Evolutionary conservation across 2,329 filamentous ascomycete genomes (phyloP), one percentile per base, ranked within the genome.

Genomic region (Chrysoporthe cubensis): DNA sequence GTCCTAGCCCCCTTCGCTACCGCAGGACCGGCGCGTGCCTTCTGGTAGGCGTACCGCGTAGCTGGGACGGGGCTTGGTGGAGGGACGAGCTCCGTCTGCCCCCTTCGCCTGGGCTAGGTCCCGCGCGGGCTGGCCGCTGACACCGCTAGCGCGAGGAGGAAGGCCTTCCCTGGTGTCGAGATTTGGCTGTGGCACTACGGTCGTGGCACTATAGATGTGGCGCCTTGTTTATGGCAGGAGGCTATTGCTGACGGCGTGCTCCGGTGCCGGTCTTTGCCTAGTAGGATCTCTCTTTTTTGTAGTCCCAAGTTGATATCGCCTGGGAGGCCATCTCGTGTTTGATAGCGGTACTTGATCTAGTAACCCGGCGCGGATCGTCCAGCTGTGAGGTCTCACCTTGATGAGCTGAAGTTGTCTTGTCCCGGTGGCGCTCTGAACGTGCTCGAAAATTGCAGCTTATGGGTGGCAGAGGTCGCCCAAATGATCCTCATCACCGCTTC

Each of bases 21-120:
- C 57, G 37, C 21, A 60, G 57, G 57, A 43, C 21, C 13, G 40
- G 57, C n/a, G 40, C n/a, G 57, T 42, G 37, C 21, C 57, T 60
- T 13, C 6, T 21, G 40, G 16, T 14, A 9, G 57, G 54, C 40
- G 37, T 60, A 60, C 57, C 57, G n/a, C 32, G 37, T 6, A 9
- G 57, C 40, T 21, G 57, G 57, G 57, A 60, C 57, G 57, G 44
- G 37, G 50, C 50, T 54, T 54, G 50, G 32, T 54, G 56, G 56
- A n/a, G 40, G 40, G 3, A 37, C 34, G 21, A 26, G 21, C 26
- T 48, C 14, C 21, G 32, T 54, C 50, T 54, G 32, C 50, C 32
- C 32, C 21, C 50, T 54, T 32, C 50, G 50, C 26, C 26, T 26
- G 26, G 32, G 50, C 50, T 54, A 54, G 50, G 21, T 54, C 50